phyloP scores from a whole-genome alignment of 441 rosid genomes.

The Macaranga tanarius region DNA sequence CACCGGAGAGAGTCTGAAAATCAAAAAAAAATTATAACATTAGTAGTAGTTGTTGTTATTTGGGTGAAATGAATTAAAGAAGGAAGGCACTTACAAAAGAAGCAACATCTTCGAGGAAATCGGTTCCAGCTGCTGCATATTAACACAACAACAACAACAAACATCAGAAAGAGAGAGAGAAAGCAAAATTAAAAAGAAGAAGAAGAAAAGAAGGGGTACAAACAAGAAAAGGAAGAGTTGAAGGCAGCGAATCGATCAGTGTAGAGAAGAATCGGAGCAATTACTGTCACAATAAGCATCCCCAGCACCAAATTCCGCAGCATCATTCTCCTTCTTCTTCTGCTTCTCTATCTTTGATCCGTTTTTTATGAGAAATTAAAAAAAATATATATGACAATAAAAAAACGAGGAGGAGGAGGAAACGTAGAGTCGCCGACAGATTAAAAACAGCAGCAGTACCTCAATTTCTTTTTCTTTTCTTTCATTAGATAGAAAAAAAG shows the following conservation, averaged over 20 bases:
- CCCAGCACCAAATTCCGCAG: slow-evolving; percentile 54
- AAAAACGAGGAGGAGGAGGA: too few relatives aligned
- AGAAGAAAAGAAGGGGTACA: slow-evolving; percentile 30
- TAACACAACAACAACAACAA: not conserved
- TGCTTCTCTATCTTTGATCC: too few relatives aligned
- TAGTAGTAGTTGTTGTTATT: too few relatives aligned
- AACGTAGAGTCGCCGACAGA: too few relatives aligned
- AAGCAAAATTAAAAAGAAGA: slow-evolving; percentile 20
- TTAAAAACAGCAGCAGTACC: too few relatives aligned
- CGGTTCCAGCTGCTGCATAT: slow-evolving; percentile 46
- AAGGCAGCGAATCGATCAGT: slow-evolving; percentile 46
- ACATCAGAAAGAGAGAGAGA: slow-evolving; percentile 1
- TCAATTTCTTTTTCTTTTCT: too few relatives aligned
- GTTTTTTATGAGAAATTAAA: too few relatives aligned
- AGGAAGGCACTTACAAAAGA: slow-evolving; percentile 46
- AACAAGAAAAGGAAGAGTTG: slow-evolving; percentile 32
- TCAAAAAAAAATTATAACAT: not conserved
- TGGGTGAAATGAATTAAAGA: not conserved
- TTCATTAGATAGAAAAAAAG: too few relatives aligned
- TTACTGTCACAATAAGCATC: slow-evolving; percentile 57
- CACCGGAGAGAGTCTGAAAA: slow-evolving; percentile 53
- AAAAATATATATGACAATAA: too few relatives aligned
- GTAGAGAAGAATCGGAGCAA: slow-evolving; percentile 68
- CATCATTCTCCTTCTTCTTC: slow-evolving; percentile 33
- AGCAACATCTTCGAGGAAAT: slow-evolving; percentile 60